Percentiles rank a stretch among this genome's conserved stretches.
These are phyloP conservation scores for Candida tallmaniae DNA, from an alignment of 805 yeast genomes.

Conservation along the genomic window DNA sequence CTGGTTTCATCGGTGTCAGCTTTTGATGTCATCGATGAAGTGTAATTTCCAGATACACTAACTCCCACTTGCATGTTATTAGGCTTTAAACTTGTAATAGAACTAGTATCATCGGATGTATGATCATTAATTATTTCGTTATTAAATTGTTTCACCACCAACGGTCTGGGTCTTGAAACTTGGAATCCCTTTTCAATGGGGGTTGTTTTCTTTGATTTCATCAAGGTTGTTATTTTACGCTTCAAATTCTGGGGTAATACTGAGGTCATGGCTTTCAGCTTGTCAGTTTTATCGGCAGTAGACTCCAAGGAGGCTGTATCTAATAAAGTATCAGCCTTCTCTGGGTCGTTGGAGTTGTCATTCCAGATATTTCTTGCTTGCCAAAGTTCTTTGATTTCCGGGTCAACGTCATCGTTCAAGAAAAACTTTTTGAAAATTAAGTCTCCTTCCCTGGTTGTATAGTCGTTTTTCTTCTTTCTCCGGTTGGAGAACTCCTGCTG, in stretches of 20 bases:
- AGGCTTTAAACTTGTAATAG: no score
- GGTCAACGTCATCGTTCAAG: conserved; percentile 41
- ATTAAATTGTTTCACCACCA: conserved; percentile 23
- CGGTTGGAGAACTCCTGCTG: conserved; percentile 15
- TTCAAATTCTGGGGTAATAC: neutral
- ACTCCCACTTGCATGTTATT: no score
- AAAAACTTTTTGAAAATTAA: conserved; percentile 41
- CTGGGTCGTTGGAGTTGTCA: neutral
- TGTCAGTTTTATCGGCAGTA: neutral
- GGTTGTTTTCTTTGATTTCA: neutral
- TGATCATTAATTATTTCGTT: no score
- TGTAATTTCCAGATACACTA: no score
- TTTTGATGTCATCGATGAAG: neutral
- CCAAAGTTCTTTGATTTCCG: conserved; percentile 50
- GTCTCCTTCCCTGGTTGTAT: conserved; percentile 60
- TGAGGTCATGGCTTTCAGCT: neutral
- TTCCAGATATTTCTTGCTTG: conserved; percentile 35
- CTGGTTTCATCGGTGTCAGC: neutral
- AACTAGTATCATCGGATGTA: no score
- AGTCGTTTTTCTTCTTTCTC: conserved; percentile 36
- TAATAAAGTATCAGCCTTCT: neutral
- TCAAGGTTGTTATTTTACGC: neutral
- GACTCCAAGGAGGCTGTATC: neutral
- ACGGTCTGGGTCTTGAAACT: conserved; percentile 32
- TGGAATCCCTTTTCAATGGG: conserved; percentile 24